phyloP scores from a whole-genome alignment of 2,329 filamentous ascomycete species.

The Fusarium humuli region DNA sequence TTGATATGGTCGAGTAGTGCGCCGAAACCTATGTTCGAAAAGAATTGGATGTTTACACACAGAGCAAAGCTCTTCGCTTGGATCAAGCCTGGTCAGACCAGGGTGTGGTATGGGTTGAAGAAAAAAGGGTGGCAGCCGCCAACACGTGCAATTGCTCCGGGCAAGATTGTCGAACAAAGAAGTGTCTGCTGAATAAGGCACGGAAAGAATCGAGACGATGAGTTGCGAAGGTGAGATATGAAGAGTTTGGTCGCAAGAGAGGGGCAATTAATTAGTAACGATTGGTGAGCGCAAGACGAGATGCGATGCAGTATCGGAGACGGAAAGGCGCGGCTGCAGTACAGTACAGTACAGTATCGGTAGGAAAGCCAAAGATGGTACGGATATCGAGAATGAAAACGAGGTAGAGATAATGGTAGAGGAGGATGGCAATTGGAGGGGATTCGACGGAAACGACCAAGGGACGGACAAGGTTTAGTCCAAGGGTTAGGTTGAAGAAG shows the following conservation, averaged over 20 bases:
- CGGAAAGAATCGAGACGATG: constrained; percentile 1
- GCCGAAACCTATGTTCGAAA: constrained; percentile 26
- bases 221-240: constrained; percentile 15
- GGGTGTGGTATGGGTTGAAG: constrained; percentile 11
- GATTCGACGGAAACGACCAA: constrained; percentile 47
- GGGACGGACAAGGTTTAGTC: constrained; percentile 44
- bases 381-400: constrained; percentile 20
- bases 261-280: constrained; percentile 34
- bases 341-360: not conserved
- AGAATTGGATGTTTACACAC: constrained; percentile 30
- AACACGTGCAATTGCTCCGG: constrained; percentile 39
- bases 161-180: constrained; percentile 25
- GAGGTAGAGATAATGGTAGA: constrained; percentile 19
- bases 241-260: constrained; percentile 20
- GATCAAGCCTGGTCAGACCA: constrained; percentile 25
- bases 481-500: constrained; percentile 23
- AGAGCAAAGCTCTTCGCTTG: constrained; percentile 28
- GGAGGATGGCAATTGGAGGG: constrained; percentile 31
- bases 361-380: constrained; percentile 29
- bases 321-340: constrained; percentile 30
- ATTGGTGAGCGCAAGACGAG: constrained; percentile 2
- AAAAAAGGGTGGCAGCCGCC: constrained; percentile 16
- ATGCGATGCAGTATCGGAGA: constrained; percentile 9
- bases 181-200: not conserved
- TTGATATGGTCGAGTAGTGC: constrained; percentile 22